A percentile compares a stretch with the other conserved stretches of the same genome.
These are phyloP conservation scores for Solidago caesia DNA, from an alignment of 129 eudicot genomes.

Conservation along the genomic window DNA sequence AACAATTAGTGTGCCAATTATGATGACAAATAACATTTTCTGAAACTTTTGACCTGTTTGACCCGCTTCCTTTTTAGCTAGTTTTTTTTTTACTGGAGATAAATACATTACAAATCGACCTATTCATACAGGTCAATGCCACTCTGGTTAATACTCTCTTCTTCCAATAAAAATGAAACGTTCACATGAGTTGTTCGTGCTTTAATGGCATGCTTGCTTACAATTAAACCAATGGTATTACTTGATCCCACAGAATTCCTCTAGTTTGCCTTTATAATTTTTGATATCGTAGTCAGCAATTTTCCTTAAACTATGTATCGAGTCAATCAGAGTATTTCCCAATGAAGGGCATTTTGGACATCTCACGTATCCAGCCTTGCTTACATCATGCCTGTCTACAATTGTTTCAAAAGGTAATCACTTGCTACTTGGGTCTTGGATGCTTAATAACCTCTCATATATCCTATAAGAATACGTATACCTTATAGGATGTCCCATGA, in stretches of 20 bases:
- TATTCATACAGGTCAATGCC: not conserved
- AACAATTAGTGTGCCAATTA: too few species aligned
- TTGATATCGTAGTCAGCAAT: not conserved
- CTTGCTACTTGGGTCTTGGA: not conserved
- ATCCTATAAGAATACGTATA: not conserved
- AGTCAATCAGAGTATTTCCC: not conserved
- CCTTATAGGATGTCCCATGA: not conserved
- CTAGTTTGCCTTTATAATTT: not conserved
- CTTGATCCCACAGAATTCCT: not conserved
- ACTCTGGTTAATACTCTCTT: not conserved
- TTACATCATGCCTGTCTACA: not conserved
- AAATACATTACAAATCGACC: too few species aligned
- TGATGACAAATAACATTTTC: too few species aligned
- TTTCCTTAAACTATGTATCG: not conserved
- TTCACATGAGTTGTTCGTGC: not conserved
- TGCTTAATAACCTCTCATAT: not conserved
- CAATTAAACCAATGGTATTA: not conserved
- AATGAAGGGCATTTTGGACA: not conserved
- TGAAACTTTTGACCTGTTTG: too few species aligned
- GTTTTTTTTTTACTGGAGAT: too few species aligned
- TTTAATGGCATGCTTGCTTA: not conserved
- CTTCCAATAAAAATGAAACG: not conserved
- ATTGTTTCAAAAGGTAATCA: not conserved
- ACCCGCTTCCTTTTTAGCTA: too few species aligned
- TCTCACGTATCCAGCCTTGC: not conserved